Evolutionary conservation across 2,329 filamentous ascomycete genomes (phyloP), one percentile per base, ranked within the genome.

Genomic region (Exutisphaerella laricina): DNA sequence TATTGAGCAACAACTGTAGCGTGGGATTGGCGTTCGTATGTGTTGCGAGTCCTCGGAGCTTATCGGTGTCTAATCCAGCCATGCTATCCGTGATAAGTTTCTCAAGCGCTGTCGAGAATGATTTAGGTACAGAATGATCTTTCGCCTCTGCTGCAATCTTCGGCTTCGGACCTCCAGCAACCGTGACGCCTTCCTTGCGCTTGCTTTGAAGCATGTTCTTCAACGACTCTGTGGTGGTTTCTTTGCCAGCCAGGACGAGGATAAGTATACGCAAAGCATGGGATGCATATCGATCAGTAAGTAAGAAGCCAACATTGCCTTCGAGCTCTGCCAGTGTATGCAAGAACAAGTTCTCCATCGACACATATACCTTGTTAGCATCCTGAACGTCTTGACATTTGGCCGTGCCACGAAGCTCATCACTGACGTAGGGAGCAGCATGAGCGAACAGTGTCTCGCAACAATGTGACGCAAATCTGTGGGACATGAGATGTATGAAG

Each of bases 401-500:
- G 12, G n/a, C 63, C 63, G 55, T 60, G 76, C 52, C 62, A 4
- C 69, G 65, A 12, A 86, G 66, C 65, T 95, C 89, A 48, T 82
- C 72, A 10, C 84, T 84, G 26, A 95, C 85, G 8, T 84, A 69
- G 1, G 85, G 83, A 0, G 89, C 89, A 1, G 86, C 84, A 51
- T 85, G 80, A 36, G 89, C 72, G 64, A 98, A 97, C 22, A 98
- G 75, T 18, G 87, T 87, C 69, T 98, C 92, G 63, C 89, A 96
- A 68, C 90, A 97, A 70, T 98, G 92, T 48, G 89, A 94, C 4
- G 92, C 92, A 59, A 98, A 98, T 13, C 92, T 84, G 68, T 98
- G 92, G 63, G 94, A 89, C 39, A 96, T 82, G 20, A 98, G 77
- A 57, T 89, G 84, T 45, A 90, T 71, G 66, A 97, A 94, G 66